A percentile compares a stretch with the other conserved stretches of the same genome.
phyloP scores from a whole-genome alignment of 2,329 filamentous ascomycete species.

The Fonsecaea monophora region DNA sequence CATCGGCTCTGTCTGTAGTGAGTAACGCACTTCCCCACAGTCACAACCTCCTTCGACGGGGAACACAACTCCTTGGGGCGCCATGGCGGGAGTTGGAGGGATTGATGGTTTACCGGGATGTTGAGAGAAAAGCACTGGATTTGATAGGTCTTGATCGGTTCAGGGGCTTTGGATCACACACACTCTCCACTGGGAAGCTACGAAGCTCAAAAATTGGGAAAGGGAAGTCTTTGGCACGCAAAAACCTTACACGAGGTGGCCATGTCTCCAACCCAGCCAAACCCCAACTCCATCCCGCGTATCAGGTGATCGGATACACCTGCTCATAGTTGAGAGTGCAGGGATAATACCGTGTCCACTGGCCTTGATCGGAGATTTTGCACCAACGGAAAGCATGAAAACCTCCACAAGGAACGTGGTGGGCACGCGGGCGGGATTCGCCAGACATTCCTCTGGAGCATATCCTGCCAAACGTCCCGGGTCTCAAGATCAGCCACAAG shows the following conservation, averaged over 20 bases:
- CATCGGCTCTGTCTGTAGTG: slow-evolving; percentile 30
- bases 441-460: slow-evolving; percentile 12
- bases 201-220: background rate
- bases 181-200: background rate
- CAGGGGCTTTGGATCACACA: slow-evolving; percentile 1
- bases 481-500: slow-evolving; percentile 28
- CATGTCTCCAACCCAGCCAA: background rate
- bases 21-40: slow-evolving; percentile 32
- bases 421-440: slow-evolving; percentile 8
- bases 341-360: slow-evolving; percentile 3
- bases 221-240: background rate
- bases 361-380: slow-evolving; percentile 13
- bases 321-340: slow-evolving; percentile 4
- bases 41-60: slow-evolving; percentile 33
- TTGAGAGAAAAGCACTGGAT: background rate
- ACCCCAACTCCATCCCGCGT: background rate
- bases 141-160: slow-evolving; percentile 11
- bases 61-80: slow-evolving; percentile 24
- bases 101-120: background rate
- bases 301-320: slow-evolving; percentile 28
- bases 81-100: slow-evolving; percentile 20
- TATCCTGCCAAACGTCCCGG: slow-evolving; percentile 21
- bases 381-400: slow-evolving; percentile 1
- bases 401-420: slow-evolving; percentile 3
- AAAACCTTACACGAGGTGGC: background rate